Percentiles rank a stretch among this genome's conserved stretches.
phyloP scores from a whole-genome alignment of 768 basidiomycete genomes.

The Porphyrellus cyaneotinctus region DNA sequence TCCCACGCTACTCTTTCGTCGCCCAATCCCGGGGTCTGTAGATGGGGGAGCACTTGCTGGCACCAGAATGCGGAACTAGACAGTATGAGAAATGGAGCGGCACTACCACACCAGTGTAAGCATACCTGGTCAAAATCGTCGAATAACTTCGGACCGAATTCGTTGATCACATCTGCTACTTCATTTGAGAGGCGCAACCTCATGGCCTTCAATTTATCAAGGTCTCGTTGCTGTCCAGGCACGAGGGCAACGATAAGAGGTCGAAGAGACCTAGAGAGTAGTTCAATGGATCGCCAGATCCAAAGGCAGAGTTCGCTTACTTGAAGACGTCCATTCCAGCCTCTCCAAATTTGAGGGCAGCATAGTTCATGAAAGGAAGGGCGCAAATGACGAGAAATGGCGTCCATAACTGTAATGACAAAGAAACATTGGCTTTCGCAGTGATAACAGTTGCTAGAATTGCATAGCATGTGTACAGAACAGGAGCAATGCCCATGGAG shows the following conservation, averaged over 20 bases:
- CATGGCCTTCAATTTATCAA: slow-evolving; percentile 71
- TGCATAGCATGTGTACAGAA: slow-evolving; percentile 82
- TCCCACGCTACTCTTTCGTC: slow-evolving; percentile 74
- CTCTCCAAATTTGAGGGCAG: slow-evolving; percentile 95
- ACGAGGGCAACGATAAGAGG: slow-evolving; percentile 84
- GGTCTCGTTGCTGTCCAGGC: slow-evolving; percentile 81
- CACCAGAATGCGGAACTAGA: slow-evolving; percentile 71
- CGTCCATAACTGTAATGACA: slow-evolving; percentile 64
- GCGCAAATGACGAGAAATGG: slow-evolving; percentile 72
- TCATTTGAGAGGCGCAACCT: slow-evolving; percentile 77
- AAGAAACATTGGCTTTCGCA: slow-evolving; percentile 58
- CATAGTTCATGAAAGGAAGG: slow-evolving; percentile 86
- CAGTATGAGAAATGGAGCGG: slow-evolving; percentile 1
- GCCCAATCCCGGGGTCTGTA: slow-evolving; percentile 68
- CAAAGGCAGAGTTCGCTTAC: slow-evolving; percentile 44
- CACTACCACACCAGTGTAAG: slow-evolving; percentile 3
- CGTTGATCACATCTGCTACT: slow-evolving; percentile 77
- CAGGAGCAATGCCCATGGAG: slow-evolving; percentile 83
- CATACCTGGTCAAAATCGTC: slow-evolving; percentile 81
- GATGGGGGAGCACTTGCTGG: slow-evolving; percentile 84
- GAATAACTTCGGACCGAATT: slow-evolving; percentile 83
- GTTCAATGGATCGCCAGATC: slow-evolving; percentile 4
- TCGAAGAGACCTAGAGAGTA: slow-evolving; percentile 68
- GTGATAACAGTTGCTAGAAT: slow-evolving; percentile 71
- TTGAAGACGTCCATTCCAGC: slow-evolving; percentile 97